Evolutionary conservation across 495 filamentous ascomycete genomes (phyloP).

Genomic region (Rostrohypoxylon terebratum): DNA sequence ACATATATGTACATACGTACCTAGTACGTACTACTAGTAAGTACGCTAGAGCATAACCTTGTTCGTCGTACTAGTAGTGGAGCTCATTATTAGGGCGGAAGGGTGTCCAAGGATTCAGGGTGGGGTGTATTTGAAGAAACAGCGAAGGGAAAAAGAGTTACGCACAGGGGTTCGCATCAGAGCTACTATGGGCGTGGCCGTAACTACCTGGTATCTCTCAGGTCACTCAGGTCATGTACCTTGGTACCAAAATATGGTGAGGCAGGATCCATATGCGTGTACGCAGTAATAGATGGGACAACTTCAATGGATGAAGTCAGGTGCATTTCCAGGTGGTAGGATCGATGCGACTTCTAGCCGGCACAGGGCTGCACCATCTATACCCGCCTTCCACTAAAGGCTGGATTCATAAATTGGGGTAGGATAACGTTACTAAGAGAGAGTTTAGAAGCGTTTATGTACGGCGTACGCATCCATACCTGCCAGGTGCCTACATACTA

Average conservation of each 20-base stretch:
- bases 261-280: not conserved
- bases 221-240: conserved; percentile 12
- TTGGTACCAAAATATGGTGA: conserved; percentile 16
- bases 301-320: conserved; percentile 13
- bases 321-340: conserved; percentile 23
- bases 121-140: conserved; percentile 24
- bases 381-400: conserved; percentile 33
- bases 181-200: conserved; percentile 17
- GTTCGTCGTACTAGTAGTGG: conserved; percentile 29
- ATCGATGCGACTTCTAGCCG: conserved; percentile 39
- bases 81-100: conserved; percentile 13
- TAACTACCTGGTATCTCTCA: not conserved
- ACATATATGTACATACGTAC: conserved; percentile 2
- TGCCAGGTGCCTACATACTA: too few relatives aligned
- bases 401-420: conserved; percentile 32
- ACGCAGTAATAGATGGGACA: not conserved
- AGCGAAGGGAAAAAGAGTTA: conserved; percentile 11
- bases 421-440: conserved; percentile 15
- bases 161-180: conserved; percentile 21
- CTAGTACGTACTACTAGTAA: not conserved
- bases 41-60: conserved; percentile 2
- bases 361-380: conserved; percentile 42
- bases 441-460: not conserved
- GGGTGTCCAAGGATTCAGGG: conserved; percentile 7
- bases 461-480: not conserved